These are phyloP conservation scores for Trichosanthes truncata DNA, from an alignment of 306 rosid genomes.

Conservation along the genomic window DNA sequence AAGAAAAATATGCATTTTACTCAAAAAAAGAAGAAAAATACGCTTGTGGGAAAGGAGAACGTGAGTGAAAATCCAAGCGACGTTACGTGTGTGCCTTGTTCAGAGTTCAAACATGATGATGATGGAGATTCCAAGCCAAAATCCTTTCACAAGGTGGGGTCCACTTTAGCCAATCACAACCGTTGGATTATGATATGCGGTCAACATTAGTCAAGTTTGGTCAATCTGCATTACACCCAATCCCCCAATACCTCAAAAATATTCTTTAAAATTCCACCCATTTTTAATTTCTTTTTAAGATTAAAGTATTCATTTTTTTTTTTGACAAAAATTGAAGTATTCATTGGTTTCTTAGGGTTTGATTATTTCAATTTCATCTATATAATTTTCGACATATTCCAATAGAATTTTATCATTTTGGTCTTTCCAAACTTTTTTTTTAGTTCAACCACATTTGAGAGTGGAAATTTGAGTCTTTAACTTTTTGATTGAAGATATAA, in stretches of 20 bases:
- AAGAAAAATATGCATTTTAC: too few species aligned
- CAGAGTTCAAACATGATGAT: conserved; percentile 16
- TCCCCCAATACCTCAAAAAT: background rate
- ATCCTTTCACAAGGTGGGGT: conserved; percentile 15
- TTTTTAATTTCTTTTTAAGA: background rate
- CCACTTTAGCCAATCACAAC: background rate
- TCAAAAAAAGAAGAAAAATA: background rate
- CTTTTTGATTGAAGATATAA: too few species aligned
- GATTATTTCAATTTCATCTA: too few species aligned
- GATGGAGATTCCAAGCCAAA: conserved; percentile 26
- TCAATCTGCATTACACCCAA: conserved; percentile 20
- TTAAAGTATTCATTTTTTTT: too few species aligned
- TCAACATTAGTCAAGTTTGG: conserved; percentile 40
- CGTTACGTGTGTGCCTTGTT: background rate
- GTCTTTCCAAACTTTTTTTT: too few species aligned
- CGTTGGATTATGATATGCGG: conserved; percentile 29
- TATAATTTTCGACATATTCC: too few species aligned
- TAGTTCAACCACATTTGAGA: too few species aligned
- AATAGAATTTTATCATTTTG: too few species aligned
- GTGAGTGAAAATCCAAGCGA: background rate
- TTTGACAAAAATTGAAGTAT: too few species aligned
- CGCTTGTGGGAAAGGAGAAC: background rate
- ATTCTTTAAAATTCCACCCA: background rate
- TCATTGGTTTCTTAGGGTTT: too few species aligned
- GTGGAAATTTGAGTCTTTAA: too few species aligned